These are phyloP conservation scores for Opeltia flavorubescens DNA, from an alignment of 495 filamentous ascomycete species.

Conservation along the genomic window DNA sequence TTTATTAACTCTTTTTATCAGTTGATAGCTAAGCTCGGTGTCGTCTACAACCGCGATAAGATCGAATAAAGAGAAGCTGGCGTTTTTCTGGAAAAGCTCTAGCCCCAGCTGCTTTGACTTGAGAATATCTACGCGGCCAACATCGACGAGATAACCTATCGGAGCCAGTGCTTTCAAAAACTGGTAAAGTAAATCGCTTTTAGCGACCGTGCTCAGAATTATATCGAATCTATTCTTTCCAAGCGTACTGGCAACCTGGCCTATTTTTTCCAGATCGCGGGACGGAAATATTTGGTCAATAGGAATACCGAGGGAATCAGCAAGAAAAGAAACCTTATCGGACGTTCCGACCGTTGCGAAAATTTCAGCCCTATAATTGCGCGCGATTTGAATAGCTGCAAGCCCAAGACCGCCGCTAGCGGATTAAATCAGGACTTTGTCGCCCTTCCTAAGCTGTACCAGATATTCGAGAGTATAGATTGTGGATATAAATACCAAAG, in stretches of 20 bases:
- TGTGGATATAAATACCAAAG: not conserved
- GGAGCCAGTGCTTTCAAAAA: not conserved
- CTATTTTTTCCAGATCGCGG: not conserved
- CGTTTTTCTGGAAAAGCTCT: not conserved
- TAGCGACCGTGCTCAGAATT: not conserved
- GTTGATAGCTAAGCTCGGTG: not conserved
- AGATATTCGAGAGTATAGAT: not conserved
- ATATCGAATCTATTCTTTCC: not conserved
- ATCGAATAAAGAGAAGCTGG: conserved; percentile 3
- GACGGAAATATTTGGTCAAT: not conserved
- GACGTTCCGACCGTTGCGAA: not conserved
- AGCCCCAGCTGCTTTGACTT: not conserved
- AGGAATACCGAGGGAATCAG: not conserved
- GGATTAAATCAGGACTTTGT: not conserved
- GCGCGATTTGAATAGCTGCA: not conserved
- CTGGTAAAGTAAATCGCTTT: not conserved
- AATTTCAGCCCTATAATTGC: not conserved
- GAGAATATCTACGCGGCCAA: not conserved
- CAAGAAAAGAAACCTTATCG: not conserved
- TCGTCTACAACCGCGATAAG: not conserved
- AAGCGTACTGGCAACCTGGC: not conserved
- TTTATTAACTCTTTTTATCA: not conserved
- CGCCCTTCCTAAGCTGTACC: not conserved
- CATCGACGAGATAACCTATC: not conserved
- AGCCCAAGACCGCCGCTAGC: not conserved